Evolutionary conservation across 2,329 filamentous ascomycete species (phyloP).

Genomic region (Penicillium frequentans): DNA sequence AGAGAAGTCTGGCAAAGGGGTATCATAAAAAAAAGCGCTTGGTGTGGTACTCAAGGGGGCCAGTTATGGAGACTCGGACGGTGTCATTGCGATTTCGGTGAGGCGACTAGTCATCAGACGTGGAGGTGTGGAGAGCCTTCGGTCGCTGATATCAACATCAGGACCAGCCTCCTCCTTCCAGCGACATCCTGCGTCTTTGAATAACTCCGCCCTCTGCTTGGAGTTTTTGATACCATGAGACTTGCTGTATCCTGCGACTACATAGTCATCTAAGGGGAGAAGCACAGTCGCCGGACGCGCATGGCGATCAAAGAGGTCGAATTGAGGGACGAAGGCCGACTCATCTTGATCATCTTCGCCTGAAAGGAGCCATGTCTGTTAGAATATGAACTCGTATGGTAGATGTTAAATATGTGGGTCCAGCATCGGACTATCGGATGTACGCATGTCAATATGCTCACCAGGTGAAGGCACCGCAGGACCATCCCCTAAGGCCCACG

Average conservation of each 20-base stretch:
- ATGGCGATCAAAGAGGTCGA: neutral
- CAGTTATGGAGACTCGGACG: neutral
- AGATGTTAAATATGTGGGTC: conserved; percentile 3
- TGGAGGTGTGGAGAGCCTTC: conserved; percentile 53
- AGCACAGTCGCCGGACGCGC: conserved; percentile 34
- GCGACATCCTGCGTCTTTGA: conserved; percentile 47
- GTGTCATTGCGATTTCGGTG: conserved; percentile 49
- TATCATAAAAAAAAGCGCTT: neutral
- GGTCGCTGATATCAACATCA: conserved; percentile 55
- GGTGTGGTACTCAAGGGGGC: neutral
- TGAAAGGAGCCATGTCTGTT: neutral
- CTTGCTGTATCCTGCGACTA: conserved; percentile 43
- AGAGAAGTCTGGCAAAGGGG: too few relatives aligned
- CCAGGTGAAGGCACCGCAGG: conserved; percentile 56
- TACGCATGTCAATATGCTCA: conserved; percentile 44
- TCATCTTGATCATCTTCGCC: neutral
- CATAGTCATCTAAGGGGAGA: conserved; percentile 33
- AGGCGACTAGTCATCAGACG: conserved; percentile 52
- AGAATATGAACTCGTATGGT: neutral
- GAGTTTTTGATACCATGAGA: conserved; percentile 43
- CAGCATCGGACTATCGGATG: conserved; percentile 23
- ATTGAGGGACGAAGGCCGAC: neutral
- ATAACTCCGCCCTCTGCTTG: conserved; percentile 48
- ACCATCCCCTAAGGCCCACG: conserved; percentile 62
- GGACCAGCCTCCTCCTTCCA: conserved; percentile 55